Percentiles rank a stretch among this genome's conserved stretches.
Conservation (phyloP, 1,284 basidiomycete species). For the Coniophora puteana region DNA sequence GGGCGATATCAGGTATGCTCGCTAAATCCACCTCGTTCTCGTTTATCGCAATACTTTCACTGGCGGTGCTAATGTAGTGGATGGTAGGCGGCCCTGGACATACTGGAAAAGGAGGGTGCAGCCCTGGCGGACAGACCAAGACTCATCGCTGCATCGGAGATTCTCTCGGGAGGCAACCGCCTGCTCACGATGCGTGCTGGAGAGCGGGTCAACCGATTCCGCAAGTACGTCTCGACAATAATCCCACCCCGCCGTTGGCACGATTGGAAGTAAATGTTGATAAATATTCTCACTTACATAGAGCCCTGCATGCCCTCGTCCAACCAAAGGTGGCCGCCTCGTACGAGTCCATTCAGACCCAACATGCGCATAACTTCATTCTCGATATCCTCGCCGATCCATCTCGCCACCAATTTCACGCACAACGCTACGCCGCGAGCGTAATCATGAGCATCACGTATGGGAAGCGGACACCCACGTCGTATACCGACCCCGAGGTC, state of each 20-base stretch:
- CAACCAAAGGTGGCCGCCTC: constrained; percentile 31
- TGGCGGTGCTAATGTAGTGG: background rate
- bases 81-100: constrained; percentile 44
- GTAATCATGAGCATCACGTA: constrained; percentile 66
- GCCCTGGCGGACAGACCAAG: constrained; percentile 43
- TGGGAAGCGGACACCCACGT: constrained; percentile 47
- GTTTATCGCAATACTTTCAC: background rate
- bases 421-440: constrained; percentile 22
- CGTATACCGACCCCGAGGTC: constrained; percentile 52
- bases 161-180: constrained; percentile 30
- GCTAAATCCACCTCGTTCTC: too few relatives aligned
- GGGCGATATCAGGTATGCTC: constrained; percentile 28
- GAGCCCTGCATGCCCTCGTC: constrained; percentile 36
- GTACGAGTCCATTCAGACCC: constrained; percentile 33
- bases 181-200: constrained; percentile 21
- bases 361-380: constrained; percentile 33
- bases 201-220: constrained; percentile 19
- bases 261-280: background rate
- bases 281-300: constrained; percentile 12
- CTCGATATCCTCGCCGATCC: constrained; percentile 36
- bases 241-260: background rate
- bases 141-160: constrained; percentile 45
- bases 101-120: constrained; percentile 53
- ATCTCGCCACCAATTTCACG: constrained; percentile 28
- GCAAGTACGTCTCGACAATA: constrained; percentile 13